Evolutionary conservation across 371 early-diverging fungal species (phyloP).

Genomic region (Saksenaea oblongispora): DNA sequence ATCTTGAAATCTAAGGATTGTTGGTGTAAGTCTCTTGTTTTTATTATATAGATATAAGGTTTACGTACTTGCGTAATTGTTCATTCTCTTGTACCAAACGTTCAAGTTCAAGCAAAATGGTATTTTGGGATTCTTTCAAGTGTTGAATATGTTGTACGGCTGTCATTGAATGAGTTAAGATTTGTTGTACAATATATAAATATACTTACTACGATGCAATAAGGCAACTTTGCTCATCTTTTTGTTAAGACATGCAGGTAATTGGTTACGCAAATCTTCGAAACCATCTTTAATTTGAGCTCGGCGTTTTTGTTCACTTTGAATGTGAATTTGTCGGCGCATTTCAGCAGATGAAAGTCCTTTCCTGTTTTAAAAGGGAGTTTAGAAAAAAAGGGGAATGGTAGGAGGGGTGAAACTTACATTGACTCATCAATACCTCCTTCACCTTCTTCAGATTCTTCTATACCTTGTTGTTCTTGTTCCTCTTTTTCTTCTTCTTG

Average conservation of each 20-base stretch:
- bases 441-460: constrained; percentile 28
- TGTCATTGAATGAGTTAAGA: not conserved
- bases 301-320: constrained; percentile 51
- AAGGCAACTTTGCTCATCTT: constrained; percentile 40
- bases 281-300: constrained; percentile 49
- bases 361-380: constrained; percentile 7
- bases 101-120: constrained; percentile 38
- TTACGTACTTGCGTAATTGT: constrained; percentile 39
- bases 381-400: not conserved
- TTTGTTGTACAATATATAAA: not conserved
- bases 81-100: constrained; percentile 41
- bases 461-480: constrained; percentile 11
- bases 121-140: constrained; percentile 33
- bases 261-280: constrained; percentile 36
- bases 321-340: constrained; percentile 49
- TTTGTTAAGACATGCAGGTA: constrained; percentile 34
- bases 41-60: not conserved
- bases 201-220: constrained; percentile 38
- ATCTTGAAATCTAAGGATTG: constrained; percentile 39
- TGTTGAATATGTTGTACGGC: constrained; percentile 46
- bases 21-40: not conserved
- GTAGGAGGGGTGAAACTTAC: not conserved
- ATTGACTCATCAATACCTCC: constrained; percentile 6
- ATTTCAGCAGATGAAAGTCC: constrained; percentile 26
- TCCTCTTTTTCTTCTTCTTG: constrained; percentile 16